These are phyloP conservation scores for Coemansia sp. DNA, from an alignment of 371 early-diverging fungal genomes.

Conservation along the genomic window DNA sequence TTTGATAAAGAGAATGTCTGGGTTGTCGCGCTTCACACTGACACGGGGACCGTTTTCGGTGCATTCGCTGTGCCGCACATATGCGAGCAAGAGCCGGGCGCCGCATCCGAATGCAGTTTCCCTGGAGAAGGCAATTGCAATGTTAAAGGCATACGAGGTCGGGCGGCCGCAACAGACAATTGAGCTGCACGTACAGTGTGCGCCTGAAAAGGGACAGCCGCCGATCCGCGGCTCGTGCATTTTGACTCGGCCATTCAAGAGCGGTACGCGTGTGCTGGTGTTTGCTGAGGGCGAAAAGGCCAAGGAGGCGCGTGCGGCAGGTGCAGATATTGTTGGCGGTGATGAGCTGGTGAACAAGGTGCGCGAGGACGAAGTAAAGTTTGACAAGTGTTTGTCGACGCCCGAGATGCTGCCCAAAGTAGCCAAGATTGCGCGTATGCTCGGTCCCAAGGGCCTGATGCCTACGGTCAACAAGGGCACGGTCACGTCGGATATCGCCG, in stretches of 20 bases:
- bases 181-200: constrained; percentile 71
- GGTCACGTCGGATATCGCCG: constrained; percentile 65
- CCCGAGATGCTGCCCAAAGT: constrained; percentile 87
- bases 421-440: constrained; percentile 82
- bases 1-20: constrained; percentile 4
- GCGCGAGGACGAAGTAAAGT: constrained; percentile 63
- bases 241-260: constrained; percentile 65
- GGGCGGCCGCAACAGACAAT: constrained; percentile 66
- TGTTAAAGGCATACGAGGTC: constrained; percentile 65
- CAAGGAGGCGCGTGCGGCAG: constrained; percentile 77
- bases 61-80: background rate
- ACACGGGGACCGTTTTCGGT: background rate
- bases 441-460: constrained; percentile 96
- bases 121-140: constrained; percentile 34
- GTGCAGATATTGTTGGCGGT: constrained; percentile 81
- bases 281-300: constrained; percentile 73
- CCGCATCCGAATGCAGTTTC: constrained; percentile 40
- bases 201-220: constrained; percentile 71
- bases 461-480: constrained; percentile 89
- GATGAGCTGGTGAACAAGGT: constrained; percentile 81
- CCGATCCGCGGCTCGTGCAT: constrained; percentile 72
- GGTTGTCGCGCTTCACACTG: constrained; percentile 9
- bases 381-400: constrained; percentile 85
- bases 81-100: constrained; percentile 20
- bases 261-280: constrained; percentile 65